Base-by-base conservation (phyloP, 2,329 filamentous ascomycete genomes). In the Hypoxylon sp. region DNA sequence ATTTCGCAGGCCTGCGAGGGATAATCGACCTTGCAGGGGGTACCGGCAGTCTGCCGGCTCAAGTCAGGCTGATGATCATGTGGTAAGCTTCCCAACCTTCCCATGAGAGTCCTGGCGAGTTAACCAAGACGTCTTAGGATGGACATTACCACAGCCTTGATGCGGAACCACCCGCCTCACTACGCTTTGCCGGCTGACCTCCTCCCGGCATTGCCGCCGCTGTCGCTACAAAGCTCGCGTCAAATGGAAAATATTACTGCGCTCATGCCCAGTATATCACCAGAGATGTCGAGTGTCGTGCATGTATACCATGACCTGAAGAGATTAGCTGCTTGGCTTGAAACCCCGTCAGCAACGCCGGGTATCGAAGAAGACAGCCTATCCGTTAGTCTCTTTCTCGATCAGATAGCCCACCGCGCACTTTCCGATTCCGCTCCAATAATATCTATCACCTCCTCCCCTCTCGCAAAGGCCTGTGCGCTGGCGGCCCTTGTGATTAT, bases 131-230 rank as follows among this genome's bases (percentile, higher is more conserved):
- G 60, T 67, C 43, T 52, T 63, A 67, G 64, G 64, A 60, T 67
- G 63, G 64, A 67, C 45, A 61, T 67, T 46, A 67, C 64, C 55
- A 67, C 54, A 43, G 64, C 64, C 55, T 63, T 67, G 64, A 67
- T 67, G 55, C 50, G 30, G 46, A 53, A 57, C 51, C 55, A 63
- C 45, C 60, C 54, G 37, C 60, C 64, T 59, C 51, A 63, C 51
- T 67, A 67, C 64, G 55, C 55, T 53, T 63, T 67, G 51, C 64
- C 64, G 60, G 60, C 25, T 56, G 64, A 67, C 30, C 45, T 67
- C 45, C 64, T 67, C 54, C 64, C 64, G 46, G 56, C 23, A 56
- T 53, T 67, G 39, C 54, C 58, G 37, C 54, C 54, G 21, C 55
- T 45, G 16, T 51, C 64, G 46, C 30, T 48, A 60, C 60, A 67